Conservation (phyloP, 2,329 filamentous ascomycete genomes). For the Verticillium klebahnii region DNA sequence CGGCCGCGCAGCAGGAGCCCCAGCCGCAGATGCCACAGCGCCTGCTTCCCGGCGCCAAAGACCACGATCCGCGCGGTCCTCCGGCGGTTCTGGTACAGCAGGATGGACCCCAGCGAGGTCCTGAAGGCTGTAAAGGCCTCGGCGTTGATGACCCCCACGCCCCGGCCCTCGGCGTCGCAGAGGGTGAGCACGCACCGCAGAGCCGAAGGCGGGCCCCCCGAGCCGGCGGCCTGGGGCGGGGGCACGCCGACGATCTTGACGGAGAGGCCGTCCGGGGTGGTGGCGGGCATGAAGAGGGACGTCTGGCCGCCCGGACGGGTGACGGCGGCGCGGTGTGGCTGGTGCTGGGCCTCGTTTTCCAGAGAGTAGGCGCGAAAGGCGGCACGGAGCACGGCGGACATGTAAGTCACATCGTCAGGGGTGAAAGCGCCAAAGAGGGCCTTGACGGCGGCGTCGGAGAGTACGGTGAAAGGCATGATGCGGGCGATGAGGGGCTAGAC, state of each 20-base stretch:
- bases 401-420: slow-evolving; percentile 45
- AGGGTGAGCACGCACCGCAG: slow-evolving; percentile 39
- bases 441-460: slow-evolving; percentile 53
- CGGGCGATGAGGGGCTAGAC: neutral
- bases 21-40: slow-evolving; percentile 90
- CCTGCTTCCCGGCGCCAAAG: slow-evolving; percentile 85
- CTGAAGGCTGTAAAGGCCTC: slow-evolving; percentile 75
- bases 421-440: slow-evolving; percentile 48
- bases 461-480: slow-evolving; percentile 54
- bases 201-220: slow-evolving; percentile 1
- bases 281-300: slow-evolving; percentile 65
- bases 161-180: slow-evolving; percentile 24
- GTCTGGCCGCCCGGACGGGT: slow-evolving; percentile 56
- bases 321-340: slow-evolving; percentile 57
- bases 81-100: slow-evolving; percentile 57
- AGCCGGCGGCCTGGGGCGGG: slow-evolving; percentile 10
- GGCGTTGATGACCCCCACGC: slow-evolving; percentile 66
- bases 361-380: slow-evolving; percentile 63
- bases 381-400: slow-evolving; percentile 54
- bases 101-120: slow-evolving; percentile 68
- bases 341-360: slow-evolving; percentile 54
- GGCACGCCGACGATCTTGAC: slow-evolving; percentile 55
- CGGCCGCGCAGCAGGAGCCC: slow-evolving; percentile 67
- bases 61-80: slow-evolving; percentile 70
- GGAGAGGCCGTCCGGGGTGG: slow-evolving; percentile 52